Evolutionary conservation across 2,329 filamentous ascomycete genomes (phyloP).

Genomic region (Talaromyces sp.): DNA sequence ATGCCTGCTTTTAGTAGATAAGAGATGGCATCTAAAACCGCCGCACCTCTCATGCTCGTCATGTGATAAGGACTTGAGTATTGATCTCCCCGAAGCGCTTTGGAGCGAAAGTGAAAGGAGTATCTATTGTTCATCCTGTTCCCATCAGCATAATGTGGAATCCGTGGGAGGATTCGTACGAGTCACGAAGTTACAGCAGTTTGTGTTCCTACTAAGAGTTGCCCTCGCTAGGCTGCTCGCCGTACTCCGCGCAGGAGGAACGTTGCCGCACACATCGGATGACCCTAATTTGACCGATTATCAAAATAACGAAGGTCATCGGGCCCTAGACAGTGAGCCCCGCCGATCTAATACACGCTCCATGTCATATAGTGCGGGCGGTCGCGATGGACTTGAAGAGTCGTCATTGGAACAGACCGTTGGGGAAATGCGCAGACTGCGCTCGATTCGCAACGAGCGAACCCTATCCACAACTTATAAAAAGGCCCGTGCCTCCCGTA

Average conservation of each 20-base stretch:
- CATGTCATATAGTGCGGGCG: conserved; percentile 69
- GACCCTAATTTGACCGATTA: conserved; percentile 70
- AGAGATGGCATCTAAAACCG: conserved; percentile 75
- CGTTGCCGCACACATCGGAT: conserved; percentile 70
- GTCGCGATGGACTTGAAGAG: conserved; percentile 61
- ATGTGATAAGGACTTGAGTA: conserved; percentile 74
- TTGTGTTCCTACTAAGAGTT: conserved; percentile 88
- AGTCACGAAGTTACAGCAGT: conserved; percentile 87
- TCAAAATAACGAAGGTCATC: conserved; percentile 67
- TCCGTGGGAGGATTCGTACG: conserved; percentile 69
- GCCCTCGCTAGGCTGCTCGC: conserved; percentile 86
- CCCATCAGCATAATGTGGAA: conserved; percentile 50
- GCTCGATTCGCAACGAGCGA: conserved; percentile 92
- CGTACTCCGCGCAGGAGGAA: conserved; percentile 80
- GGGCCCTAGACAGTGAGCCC: conserved; percentile 53
- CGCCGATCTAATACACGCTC: conserved; percentile 70
- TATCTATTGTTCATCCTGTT: conserved; percentile 72
- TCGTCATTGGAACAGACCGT: conserved; percentile 92
- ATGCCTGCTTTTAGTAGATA: conserved; percentile 74
- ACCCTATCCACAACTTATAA: conserved; percentile 91
- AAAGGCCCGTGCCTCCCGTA: conserved; percentile 84
- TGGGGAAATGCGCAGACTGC: conserved; percentile 87
- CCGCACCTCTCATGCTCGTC: conserved; percentile 69
- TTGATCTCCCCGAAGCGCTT: conserved; percentile 68
- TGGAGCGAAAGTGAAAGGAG: conserved; percentile 70